A percentile compares a stretch with the other conserved stretches of the same genome.
Conservation (phyloP, 257 asterid species). For the Plantago ovata region DNA sequence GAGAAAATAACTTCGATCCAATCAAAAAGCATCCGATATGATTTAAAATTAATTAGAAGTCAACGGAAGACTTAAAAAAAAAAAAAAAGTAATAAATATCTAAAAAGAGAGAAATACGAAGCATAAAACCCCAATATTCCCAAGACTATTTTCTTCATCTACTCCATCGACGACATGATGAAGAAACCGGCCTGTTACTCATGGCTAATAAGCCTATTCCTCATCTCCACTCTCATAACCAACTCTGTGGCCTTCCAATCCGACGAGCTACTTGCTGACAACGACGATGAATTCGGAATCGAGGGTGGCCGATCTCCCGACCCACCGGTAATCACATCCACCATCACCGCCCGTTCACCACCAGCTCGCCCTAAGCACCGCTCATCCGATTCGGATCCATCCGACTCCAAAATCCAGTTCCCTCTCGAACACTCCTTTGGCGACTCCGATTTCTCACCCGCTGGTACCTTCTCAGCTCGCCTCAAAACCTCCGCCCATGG, state of each 20-base stretch:
- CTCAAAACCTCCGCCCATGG: conserved; percentile 73
- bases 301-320: conserved; percentile 58
- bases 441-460: conserved; percentile 73
- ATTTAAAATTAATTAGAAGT: too few relatives aligned
- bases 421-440: conserved; percentile 88
- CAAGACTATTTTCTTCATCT: too few relatives aligned
- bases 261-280: conserved; percentile 82
- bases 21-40: too few relatives aligned
- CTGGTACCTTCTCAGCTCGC: conserved; percentile 92
- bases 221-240: conserved; percentile 22
- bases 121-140: too few relatives aligned
- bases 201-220: conserved; percentile 22
- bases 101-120: too few relatives aligned
- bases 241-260: conserved; percentile 64
- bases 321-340: conserved; percentile 23
- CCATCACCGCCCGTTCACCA: conserved; percentile 27
- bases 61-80: too few relatives aligned
- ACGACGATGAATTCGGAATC: conserved; percentile 86
- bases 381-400: conserved; percentile 47
- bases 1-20: too few relatives aligned
- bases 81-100: too few relatives aligned
- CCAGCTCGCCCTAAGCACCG: conserved; percentile 41
- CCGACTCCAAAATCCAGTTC: conserved; percentile 78
- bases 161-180: neutral
- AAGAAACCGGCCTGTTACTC: neutral